Conservation (phyloP, 2,329 filamentous ascomycete genomes). For the Colletotrichum falcatum region DNA sequence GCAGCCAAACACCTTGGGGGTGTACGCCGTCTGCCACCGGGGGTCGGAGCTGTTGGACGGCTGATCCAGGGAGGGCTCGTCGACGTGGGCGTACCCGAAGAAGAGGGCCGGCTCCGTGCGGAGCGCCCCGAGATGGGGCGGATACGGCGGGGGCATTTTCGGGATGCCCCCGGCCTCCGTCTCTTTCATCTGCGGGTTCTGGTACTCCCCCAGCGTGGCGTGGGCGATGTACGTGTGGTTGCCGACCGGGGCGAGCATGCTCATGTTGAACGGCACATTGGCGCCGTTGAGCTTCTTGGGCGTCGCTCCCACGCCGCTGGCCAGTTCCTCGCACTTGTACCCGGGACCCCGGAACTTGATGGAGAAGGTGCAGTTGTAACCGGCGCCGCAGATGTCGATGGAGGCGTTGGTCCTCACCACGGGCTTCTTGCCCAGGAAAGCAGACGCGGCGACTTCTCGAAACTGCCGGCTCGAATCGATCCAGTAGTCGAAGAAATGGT, state of each 20-base stretch:
- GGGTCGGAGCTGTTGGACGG: slow-evolving; percentile 42
- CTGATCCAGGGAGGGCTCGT: slow-evolving; percentile 41
- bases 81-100: slow-evolving; percentile 49
- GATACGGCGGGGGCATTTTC: slow-evolving; percentile 42
- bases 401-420: slow-evolving; percentile 45
- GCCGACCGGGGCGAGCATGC: slow-evolving; percentile 46
- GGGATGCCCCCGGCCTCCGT: slow-evolving; percentile 47
- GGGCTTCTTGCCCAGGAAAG: slow-evolving; percentile 44
- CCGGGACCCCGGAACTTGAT: slow-evolving; percentile 51
- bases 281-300: slow-evolving; percentile 43
- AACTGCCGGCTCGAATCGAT: slow-evolving; percentile 45
- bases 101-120: slow-evolving; percentile 52
- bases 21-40: slow-evolving; percentile 47
- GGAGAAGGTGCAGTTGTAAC: slow-evolving; percentile 52
- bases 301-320: slow-evolving; percentile 46
- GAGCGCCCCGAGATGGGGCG: slow-evolving; percentile 49
- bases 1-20: slow-evolving; percentile 51
- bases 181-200: slow-evolving; percentile 43
- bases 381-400: slow-evolving; percentile 48
- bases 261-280: slow-evolving; percentile 45
- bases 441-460: slow-evolving; percentile 46
- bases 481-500: slow-evolving; percentile 51
- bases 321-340: slow-evolving; percentile 51
- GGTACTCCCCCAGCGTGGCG: slow-evolving; percentile 47
- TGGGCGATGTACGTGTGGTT: slow-evolving; percentile 49